Conservation (phyloP, 805 yeast species). For the Metschnikowia arizonensis region DNA sequence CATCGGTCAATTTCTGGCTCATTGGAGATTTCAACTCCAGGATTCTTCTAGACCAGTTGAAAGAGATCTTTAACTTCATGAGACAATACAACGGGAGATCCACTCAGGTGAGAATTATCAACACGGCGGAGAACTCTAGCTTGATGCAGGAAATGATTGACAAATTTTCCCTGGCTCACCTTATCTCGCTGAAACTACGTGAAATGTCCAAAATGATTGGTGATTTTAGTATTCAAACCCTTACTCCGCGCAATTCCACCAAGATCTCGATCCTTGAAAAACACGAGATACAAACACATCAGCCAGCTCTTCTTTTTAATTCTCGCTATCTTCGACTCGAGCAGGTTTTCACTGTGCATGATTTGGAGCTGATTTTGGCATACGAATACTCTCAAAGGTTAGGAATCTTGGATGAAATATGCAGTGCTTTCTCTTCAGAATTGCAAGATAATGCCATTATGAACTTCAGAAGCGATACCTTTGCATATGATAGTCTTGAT, state of each 20-base stretch:
- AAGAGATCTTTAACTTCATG: constrained; percentile 28
- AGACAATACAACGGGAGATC: constrained; percentile 22
- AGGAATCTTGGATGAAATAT: constrained; percentile 24
- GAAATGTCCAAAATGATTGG: constrained; percentile 31
- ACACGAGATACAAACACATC: constrained; percentile 30
- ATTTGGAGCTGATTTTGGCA: constrained; percentile 38
- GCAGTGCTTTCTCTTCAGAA: constrained; percentile 25
- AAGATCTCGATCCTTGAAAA: constrained; percentile 22
- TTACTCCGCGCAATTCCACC: constrained; percentile 2
- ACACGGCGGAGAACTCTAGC: constrained; percentile 18
- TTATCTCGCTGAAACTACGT: constrained; percentile 45
- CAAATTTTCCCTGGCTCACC: constrained; percentile 15
- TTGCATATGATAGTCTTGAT: constrained; percentile 27
- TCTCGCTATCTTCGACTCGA: constrained; percentile 47
- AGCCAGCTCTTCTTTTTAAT: constrained; percentile 45
- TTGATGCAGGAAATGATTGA: constrained; percentile 5
- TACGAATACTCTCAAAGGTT: constrained; percentile 49
- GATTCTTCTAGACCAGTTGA: constrained; percentile 42
- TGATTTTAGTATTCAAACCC: constrained; percentile 11
- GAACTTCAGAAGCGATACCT: constrained; percentile 16
- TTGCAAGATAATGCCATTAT: constrained; percentile 16
- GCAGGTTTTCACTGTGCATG: constrained; percentile 20
- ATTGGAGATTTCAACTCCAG: constrained; percentile 52
- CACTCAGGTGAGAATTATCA: constrained; percentile 36
- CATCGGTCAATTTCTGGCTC: constrained; percentile 53